phyloP scores from a whole-genome alignment of 2,329 filamentous ascomycete genomes.

The Fusarium chuoi region DNA sequence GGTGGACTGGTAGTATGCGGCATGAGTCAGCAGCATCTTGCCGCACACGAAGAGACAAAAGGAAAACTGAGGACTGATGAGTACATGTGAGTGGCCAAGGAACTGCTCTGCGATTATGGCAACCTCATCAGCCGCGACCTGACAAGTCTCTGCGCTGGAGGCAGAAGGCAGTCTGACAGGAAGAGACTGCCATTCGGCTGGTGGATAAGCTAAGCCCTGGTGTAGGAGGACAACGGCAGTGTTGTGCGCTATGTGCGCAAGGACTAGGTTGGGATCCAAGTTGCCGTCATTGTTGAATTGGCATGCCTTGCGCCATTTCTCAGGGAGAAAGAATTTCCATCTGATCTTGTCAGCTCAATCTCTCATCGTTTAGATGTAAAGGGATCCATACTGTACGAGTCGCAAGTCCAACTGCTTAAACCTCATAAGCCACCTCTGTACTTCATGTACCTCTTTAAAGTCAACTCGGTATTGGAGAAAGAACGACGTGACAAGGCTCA shows the following conservation, averaged over 20 bases:
- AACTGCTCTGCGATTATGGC: slow-evolving; percentile 23
- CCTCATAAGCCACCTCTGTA: slow-evolving; percentile 55
- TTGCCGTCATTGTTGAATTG: slow-evolving; percentile 51
- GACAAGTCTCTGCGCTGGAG: slow-evolving; percentile 32
- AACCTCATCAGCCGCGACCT: slow-evolving; percentile 27
- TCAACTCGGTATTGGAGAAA: slow-evolving; percentile 56
- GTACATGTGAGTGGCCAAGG: slow-evolving; percentile 6
- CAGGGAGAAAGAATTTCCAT: slow-evolving; percentile 58
- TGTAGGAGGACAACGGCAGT: slow-evolving; percentile 40
- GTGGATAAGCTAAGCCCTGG: slow-evolving; percentile 37
- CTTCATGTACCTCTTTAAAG: slow-evolving; percentile 48
- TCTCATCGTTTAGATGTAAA: accelerated
- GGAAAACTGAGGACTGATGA: slow-evolving; percentile 26
- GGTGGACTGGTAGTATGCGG: slow-evolving; percentile 5
- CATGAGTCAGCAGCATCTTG: slow-evolving; percentile 24
- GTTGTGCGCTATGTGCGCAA: slow-evolving; percentile 43
- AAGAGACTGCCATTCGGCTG: slow-evolving; percentile 27
- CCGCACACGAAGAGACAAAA: slow-evolving; percentile 36
- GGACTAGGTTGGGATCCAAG: slow-evolving; percentile 55
- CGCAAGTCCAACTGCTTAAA: slow-evolving; percentile 58
- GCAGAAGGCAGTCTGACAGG: slow-evolving; percentile 24
- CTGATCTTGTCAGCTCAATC: slow-evolving; percentile 44
- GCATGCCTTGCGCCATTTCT: slow-evolving; percentile 54
- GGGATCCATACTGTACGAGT: slow-evolving; percentile 49
- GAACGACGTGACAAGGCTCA: slow-evolving; percentile 55